Conservation (phyloP, 148 eudicot genomes). For the Arbutus unedo region DNA sequence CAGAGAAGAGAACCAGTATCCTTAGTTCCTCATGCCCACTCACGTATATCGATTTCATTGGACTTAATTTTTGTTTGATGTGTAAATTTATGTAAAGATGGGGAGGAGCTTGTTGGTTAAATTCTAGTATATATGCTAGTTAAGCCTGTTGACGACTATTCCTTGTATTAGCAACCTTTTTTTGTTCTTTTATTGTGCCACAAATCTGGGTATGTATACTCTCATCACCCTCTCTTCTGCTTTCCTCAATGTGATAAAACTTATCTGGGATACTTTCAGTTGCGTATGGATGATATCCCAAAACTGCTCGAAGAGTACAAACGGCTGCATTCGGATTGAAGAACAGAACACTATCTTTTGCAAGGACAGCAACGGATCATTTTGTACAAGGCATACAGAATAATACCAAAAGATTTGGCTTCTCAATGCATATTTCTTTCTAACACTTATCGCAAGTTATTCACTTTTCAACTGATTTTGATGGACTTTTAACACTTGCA, state of each 20-base stretch:
- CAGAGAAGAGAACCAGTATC: no score
- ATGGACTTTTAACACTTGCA: no score
- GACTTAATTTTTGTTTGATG: not conserved
- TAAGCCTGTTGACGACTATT: not conserved
- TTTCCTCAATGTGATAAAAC: not conserved
- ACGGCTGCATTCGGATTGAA: slow-evolving; percentile 27
- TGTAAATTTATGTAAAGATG: not conserved
- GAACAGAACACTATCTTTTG: slow-evolving; percentile 5
- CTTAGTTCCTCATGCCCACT: no score
- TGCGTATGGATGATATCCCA: slow-evolving; percentile 63
- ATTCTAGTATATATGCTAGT: not conserved
- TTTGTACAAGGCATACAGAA: not conserved
- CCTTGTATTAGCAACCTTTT: not conserved
- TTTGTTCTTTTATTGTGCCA: no score
- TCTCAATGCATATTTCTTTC: no score
- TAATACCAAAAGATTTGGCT: not conserved
- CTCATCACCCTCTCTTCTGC: not conserved
- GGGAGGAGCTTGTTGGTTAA: not conserved
- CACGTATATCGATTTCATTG: not conserved
- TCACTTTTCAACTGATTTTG: no score
- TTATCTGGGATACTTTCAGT: slow-evolving; percentile 26
- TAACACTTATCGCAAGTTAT: no score
- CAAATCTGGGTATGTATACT: not conserved
- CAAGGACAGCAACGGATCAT: not conserved
- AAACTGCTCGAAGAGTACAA: slow-evolving; percentile 49